phyloP scores from a whole-genome alignment of 2,329 filamentous ascomycete species.

The Trichoderma breve region DNA sequence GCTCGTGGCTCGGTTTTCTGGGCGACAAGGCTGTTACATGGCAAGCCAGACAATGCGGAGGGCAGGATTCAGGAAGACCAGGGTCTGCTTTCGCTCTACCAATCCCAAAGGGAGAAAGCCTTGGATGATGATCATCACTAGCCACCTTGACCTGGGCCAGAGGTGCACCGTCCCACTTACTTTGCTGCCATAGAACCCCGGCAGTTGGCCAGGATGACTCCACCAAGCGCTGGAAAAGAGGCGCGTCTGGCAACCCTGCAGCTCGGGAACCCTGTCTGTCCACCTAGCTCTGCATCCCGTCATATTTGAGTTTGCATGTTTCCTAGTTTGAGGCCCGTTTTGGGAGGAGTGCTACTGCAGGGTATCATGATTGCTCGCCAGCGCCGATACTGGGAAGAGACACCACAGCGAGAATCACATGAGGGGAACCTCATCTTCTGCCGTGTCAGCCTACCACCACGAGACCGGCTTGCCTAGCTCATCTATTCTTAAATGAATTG shows the following conservation, averaged over 20 bases:
- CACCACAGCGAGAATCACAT: constrained; percentile 6
- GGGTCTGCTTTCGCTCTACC: constrained; percentile 1
- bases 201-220: constrained; percentile 2
- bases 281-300: background rate
- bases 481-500: background rate
- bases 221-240: constrained; percentile 1
- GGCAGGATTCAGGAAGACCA: constrained; percentile 4
- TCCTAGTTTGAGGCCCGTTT: background rate
- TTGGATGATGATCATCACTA: constrained; percentile 12
- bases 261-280: constrained; percentile 8
- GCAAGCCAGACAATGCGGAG: background rate
- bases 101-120: background rate
- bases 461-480: background rate
- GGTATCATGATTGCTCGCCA: background rate
- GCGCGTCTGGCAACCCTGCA: constrained; percentile 13
- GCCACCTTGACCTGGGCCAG: constrained; percentile 6
- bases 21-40: constrained; percentile 3
- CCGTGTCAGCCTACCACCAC: constrained; percentile 6
- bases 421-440: background rate
- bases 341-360: background rate
- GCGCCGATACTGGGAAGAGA: background rate
- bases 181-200: constrained; percentile 12
- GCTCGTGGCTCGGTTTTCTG: constrained; percentile 8
- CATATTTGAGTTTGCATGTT: constrained; percentile 11
- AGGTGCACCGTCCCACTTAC: constrained; percentile 4